A percentile compares a stretch with the other conserved stretches of the same genome.
Conservation (phyloP, 495 filamentous ascomycete species). For the Ramalina peruviana region DNA sequence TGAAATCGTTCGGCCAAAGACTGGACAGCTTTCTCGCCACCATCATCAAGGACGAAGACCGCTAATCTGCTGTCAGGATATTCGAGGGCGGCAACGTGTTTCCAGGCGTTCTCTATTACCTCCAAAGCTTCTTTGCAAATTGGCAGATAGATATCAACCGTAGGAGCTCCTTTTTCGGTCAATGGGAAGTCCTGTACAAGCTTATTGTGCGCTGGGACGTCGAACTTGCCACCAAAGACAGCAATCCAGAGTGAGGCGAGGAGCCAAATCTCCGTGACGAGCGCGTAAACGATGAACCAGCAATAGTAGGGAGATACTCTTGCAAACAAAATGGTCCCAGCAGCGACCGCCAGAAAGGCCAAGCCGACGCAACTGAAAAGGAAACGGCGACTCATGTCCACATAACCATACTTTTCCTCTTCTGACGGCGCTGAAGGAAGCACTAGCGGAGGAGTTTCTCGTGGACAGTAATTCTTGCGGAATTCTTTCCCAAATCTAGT, state of each 20-base stretch:
- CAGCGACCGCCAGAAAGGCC: conserved; percentile 16
- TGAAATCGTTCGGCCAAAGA: conserved; percentile 13
- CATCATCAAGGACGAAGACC: conserved; percentile 20
- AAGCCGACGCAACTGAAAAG: conserved; percentile 14
- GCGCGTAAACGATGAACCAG: conserved; percentile 15
- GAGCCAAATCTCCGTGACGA: conserved; percentile 17
- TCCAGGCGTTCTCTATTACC: conserved; percentile 20
- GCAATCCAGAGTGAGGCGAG: conserved; percentile 16
- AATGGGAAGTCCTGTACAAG: conserved; percentile 8
- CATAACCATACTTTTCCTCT: conserved; percentile 17
- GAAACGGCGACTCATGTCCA: conserved; percentile 14
- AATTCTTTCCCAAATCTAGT: not conserved
- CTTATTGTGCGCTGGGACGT: conserved; percentile 14
- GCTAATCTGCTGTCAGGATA: conserved; percentile 13
- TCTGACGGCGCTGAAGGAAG: conserved; percentile 16
- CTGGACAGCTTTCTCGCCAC: conserved; percentile 12
- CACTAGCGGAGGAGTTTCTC: conserved; percentile 1
- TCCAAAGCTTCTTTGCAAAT: conserved; percentile 19
- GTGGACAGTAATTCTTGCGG: conserved; percentile 6
- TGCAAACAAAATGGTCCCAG: conserved; percentile 17
- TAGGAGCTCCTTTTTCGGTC: conserved; percentile 11
- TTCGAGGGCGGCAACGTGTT: conserved; percentile 12
- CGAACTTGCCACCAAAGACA: conserved; percentile 15
- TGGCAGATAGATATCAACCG: conserved; percentile 20
- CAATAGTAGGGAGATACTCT: conserved; percentile 8